Percentiles rank a stretch among this genome's conserved stretches.
phyloP scores from a whole-genome alignment of 2,329 filamentous ascomycete species.

The Diplodia seriata region DNA sequence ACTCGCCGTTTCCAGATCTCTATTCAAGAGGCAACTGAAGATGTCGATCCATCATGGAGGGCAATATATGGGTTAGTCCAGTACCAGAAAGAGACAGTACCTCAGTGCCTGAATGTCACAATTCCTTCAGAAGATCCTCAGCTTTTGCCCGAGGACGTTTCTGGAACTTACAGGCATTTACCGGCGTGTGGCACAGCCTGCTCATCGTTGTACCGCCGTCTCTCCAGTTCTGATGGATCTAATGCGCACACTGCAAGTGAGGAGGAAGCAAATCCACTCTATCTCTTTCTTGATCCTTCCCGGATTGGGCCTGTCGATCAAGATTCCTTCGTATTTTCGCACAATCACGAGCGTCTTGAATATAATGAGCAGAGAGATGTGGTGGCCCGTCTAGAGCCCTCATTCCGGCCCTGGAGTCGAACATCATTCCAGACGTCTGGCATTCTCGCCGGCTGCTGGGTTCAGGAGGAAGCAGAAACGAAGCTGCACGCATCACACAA shows the following conservation, averaged over 20 bases:
- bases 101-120: conserved; percentile 51
- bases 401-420: conserved; percentile 43
- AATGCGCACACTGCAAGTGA: neutral
- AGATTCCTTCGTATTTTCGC: conserved; percentile 65
- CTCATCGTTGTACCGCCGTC: conserved; percentile 60
- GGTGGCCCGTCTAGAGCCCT: conserved; percentile 54
- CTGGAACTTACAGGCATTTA: conserved; percentile 60
- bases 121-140: conserved; percentile 39
- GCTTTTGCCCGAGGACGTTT: conserved; percentile 45
- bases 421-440: neutral
- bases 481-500: neutral
- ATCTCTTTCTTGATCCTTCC: conserved; percentile 65
- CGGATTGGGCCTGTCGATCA: conserved; percentile 54
- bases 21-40: conserved; percentile 36
- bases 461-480: neutral
- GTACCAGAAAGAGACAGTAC: conserved; percentile 53
- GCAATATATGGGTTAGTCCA: conserved; percentile 47
- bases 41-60: conserved; percentile 46
- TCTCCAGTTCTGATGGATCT: conserved; percentile 2
- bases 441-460: neutral
- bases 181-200: conserved; percentile 65
- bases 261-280: conserved; percentile 48
- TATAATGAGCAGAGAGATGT: conserved; percentile 56
- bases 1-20: conserved; percentile 33
- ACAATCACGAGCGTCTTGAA: conserved; percentile 54